Conservation (phyloP, 495 filamentous ascomycete species). For the Neurospora sp. region DNA sequence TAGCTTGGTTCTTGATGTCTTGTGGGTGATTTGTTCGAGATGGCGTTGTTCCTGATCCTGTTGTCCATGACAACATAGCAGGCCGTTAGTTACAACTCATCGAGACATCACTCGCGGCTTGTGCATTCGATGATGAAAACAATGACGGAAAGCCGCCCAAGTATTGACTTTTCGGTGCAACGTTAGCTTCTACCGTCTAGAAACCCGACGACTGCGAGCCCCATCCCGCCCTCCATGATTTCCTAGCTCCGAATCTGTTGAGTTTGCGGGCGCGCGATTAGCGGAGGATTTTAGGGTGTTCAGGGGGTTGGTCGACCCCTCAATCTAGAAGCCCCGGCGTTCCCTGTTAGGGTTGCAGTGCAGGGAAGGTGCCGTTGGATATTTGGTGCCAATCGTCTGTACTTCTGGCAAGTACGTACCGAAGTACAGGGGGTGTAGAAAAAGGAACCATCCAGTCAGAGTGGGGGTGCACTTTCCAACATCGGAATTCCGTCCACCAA, state of each 20-base stretch:
- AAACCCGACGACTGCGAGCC: background rate
- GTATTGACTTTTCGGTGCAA: background rate
- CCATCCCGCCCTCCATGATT: background rate
- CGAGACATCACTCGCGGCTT: background rate
- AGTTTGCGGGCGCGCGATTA: background rate
- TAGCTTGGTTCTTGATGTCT: background rate
- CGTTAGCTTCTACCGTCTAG: background rate
- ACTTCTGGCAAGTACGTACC: background rate
- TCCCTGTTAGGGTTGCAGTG: background rate
- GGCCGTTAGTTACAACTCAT: background rate
- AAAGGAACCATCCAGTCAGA: background rate
- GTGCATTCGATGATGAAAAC: background rate
- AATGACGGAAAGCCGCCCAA: background rate
- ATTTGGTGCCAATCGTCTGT: background rate
- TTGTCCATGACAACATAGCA: background rate
- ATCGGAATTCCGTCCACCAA: background rate
- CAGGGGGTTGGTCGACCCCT: background rate
- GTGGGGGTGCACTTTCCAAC: background rate
- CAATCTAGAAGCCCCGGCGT: background rate
- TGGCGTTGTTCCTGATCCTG: background rate
- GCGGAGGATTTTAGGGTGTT: background rate
- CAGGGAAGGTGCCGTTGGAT: background rate
- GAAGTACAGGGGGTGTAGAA: background rate
- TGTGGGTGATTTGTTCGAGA: background rate
- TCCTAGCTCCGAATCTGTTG: background rate